Evolutionary conservation across 352 stramenopile species (phyloP).

Genomic region (Saprolegnia diclina): DNA sequence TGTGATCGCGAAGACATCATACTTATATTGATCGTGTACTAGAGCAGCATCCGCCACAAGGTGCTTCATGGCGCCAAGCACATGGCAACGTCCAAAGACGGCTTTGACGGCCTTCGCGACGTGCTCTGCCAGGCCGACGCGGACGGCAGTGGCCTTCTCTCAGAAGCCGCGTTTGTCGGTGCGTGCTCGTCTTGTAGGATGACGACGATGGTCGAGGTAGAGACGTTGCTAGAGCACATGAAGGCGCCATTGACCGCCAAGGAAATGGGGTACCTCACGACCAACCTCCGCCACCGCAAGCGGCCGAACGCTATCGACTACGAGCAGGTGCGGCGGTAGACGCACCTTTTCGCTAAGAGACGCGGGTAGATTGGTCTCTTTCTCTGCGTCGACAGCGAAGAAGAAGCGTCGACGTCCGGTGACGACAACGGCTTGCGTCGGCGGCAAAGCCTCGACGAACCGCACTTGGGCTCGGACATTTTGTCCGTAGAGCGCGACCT

Average conservation of each 20-base stretch:
- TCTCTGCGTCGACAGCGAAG: conserved; percentile 43
- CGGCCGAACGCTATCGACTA: conserved; percentile 39
- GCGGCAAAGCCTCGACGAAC: conserved; percentile 27
- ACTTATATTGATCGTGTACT: neutral
- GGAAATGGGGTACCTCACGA: conserved; percentile 46
- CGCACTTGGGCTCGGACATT: conserved; percentile 37
- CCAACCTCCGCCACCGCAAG: conserved; percentile 35
- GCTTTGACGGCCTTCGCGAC: conserved; percentile 44
- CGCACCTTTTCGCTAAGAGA: neutral
- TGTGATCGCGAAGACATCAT: neutral
- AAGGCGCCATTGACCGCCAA: conserved; percentile 39
- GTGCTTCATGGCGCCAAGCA: conserved; percentile 41
- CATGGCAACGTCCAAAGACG: conserved; percentile 29
- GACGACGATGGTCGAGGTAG: neutral
- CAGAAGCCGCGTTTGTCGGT: conserved; percentile 35
- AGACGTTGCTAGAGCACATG: conserved; percentile 39
- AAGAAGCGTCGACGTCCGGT: conserved; percentile 37
- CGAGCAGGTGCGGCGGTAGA: conserved; percentile 39
- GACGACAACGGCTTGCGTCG: conserved; percentile 19
- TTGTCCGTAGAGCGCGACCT: conserved; percentile 41
- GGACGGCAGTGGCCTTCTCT: conserved; percentile 36
- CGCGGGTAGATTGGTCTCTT: conserved; percentile 19
- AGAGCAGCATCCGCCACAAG: conserved; percentile 47
- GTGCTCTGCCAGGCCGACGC: conserved; percentile 38
- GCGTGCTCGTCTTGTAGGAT: neutral